These are phyloP conservation scores for Jacaranda mimosifolia DNA, from an alignment of 257 asterid genomes.

Conservation along the genomic window DNA sequence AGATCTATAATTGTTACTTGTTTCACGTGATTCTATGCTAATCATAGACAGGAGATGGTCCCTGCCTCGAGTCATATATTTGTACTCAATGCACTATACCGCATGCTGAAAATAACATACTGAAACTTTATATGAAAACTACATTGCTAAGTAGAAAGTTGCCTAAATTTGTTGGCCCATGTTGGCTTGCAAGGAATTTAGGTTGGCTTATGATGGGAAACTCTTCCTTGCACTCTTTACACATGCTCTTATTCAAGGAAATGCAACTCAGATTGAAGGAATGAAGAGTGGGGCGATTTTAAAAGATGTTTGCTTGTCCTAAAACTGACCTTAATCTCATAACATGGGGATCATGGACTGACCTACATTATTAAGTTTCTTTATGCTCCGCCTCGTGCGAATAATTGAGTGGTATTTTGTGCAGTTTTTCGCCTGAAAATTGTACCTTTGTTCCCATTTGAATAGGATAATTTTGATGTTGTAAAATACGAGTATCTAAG, in stretches of 20 bases:
- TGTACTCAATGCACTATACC: conserved; percentile 34
- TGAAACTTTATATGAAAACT: conserved; percentile 38
- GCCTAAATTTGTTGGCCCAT: conserved; percentile 35
- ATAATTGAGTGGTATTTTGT: no score
- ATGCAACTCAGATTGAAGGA: conserved; percentile 24
- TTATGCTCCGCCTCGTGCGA: neutral
- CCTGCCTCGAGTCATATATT: conserved; percentile 23
- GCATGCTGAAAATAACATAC: conserved; percentile 40
- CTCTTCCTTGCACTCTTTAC: conserved; percentile 18
- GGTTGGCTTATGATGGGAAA: conserved; percentile 32
- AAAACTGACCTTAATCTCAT: conserved; percentile 29
- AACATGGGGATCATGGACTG: conserved; percentile 39
- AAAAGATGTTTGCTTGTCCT: conserved; percentile 35
- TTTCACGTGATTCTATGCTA: conserved; percentile 25
- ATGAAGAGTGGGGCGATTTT: conserved; percentile 24
- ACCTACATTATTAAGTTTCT: conserved; percentile 24
- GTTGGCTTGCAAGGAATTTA: conserved; percentile 30
- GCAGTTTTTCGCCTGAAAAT: neutral
- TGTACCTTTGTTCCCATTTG: no score
- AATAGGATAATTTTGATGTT: no score
- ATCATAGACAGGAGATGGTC: conserved; percentile 21
- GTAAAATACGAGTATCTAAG: no score
- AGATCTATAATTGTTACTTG: conserved; percentile 31
- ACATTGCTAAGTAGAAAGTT: conserved; percentile 25
- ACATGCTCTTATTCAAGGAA: conserved; percentile 25